These are phyloP conservation scores for Galerina sulciceps DNA, from an alignment of 768 basidiomycete species.

Conservation along the genomic window DNA sequence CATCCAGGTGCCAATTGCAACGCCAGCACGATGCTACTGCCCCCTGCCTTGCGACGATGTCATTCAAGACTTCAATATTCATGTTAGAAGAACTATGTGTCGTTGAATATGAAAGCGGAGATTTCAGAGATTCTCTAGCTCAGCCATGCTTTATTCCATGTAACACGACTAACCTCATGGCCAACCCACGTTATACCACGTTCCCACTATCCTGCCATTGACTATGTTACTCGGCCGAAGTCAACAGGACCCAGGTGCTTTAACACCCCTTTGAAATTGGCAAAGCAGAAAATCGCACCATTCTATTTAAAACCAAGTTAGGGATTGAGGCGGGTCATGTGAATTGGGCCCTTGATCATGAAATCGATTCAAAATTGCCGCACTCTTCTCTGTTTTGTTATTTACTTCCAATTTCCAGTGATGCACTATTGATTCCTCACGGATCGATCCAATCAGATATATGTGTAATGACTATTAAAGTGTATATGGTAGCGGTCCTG, in stretches of 20 bases:
- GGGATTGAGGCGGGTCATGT: slow-evolving; percentile 7
- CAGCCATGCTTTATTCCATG: not conserved
- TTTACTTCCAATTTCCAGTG: too few relatives aligned
- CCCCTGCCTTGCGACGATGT: not conserved
- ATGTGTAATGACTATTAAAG: too few relatives aligned
- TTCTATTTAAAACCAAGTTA: not conserved
- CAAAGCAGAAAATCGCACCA: not conserved
- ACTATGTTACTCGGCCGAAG: slow-evolving; percentile 1
- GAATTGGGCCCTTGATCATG: not conserved
- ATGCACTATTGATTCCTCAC: too few relatives aligned
- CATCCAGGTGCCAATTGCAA: not conserved
- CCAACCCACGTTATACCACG: not conserved
- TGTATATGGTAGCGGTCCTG: too few relatives aligned
- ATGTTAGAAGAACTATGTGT: not conserved
- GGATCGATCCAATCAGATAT: too few relatives aligned
- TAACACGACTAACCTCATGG: not conserved
- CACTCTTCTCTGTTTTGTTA: not conserved
- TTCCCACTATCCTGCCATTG: not conserved
- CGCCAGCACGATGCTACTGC: not conserved
- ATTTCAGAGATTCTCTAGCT: not conserved
- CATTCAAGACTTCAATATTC: not conserved
- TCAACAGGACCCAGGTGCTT: slow-evolving; percentile 6
- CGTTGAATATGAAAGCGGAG: not conserved
- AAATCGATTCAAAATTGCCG: not conserved
- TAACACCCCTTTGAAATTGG: not conserved